Base-by-base conservation (phyloP, 2,329 filamentous ascomycete genomes). In the Aureobasidium pullulans region DNA sequence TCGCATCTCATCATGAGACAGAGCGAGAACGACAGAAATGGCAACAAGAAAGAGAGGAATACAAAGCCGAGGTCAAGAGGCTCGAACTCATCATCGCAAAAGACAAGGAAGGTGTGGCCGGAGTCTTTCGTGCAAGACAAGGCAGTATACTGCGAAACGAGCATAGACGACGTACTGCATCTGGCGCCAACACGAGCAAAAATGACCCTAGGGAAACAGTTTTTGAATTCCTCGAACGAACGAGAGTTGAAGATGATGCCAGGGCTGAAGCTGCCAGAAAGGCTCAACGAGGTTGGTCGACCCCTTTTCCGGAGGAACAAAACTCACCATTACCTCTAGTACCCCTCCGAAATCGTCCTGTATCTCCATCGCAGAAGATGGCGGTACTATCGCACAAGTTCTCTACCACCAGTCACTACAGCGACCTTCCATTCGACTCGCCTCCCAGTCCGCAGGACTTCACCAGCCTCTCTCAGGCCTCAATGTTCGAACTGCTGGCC, bases 11-110 rank as follows among this genome's bases (percentile, higher is more conserved):
- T 6, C 54, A 62, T 31, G 64, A 67, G 19, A 66, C 67, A 39
- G 66, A 70, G 34, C 63, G 63, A 15, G 65, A 68, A 7, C 68
- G 74, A 59, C 65, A 68, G 11, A 60, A 62, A 5, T 76, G 71
- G 72, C 46, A 64, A 2, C 61, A 68, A 8, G 67, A 70, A 56
- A 70, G 72, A 60, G 64, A 65, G 42, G 65, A 67, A 15, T 77
- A 74, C 62, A 69, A 71, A 40, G 69, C 69, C 3, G 75, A 78
- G 61, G 72, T 77, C 54, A 75, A 72, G 60, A 71, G 75, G 15
- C 68, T 78, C 13, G 76, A 78, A 63, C 61, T 77, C 3, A 62
- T 78, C 29, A 75, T 78, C 59, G 72, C 73, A 2, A 71, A 70
- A 50, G 71, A 75, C 7, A 69, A 71, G 29, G 75, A 75, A 10